Evolutionary conservation across 345 rosid genomes (phyloP), one percentile per base, ranked within the genome.

Genomic region (Murraya paniculata): DNA sequence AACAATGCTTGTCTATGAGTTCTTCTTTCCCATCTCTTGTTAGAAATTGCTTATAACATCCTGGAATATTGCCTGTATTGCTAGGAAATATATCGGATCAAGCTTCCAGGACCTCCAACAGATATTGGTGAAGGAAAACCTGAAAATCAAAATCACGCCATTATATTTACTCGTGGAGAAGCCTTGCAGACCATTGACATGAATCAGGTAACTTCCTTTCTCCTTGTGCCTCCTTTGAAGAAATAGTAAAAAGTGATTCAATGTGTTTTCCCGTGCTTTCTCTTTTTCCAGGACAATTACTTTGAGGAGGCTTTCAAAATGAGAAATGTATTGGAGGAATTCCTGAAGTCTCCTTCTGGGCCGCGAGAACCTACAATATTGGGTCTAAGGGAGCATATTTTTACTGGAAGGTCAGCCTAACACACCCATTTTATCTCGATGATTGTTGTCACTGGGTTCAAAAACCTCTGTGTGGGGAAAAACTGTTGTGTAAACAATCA

Each of bases 111-210:
- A 68, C 90, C 92, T 72, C 97, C 97, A 18, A 88, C 94, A 22
- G 94, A 87, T n/a, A 91, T 94, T 41, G 99, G 98, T 13, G 99
- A 97, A 91, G 98, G 98, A 75, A 97, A 97, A 86, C 98, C 99
- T 4, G 99, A 97, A 87, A 97, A 97, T 82, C 98, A 97, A 88
- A 97, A 97, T 78, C 99, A 97, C 82, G 99, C 99, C 74, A 94
- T 97, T 72, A 89, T 97, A 74, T 97, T 97, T 83, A 97, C 98
- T 78, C 98, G 99, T 35, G 99, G 99, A 83, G 98, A 97, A 84
- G 98, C 98, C 72, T 83, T 97, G 80, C 99, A 97, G 86, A 94
- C 99, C 56, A 94, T 97, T 84, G 99, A 97, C 86, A 97, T 94
- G 99, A 94, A 97, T 86, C 99, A 97, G 95, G 94, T 91, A 80